Conservation (phyloP, 495 filamentous ascomycete species). For the Pseudevernia furfuracea region DNA sequence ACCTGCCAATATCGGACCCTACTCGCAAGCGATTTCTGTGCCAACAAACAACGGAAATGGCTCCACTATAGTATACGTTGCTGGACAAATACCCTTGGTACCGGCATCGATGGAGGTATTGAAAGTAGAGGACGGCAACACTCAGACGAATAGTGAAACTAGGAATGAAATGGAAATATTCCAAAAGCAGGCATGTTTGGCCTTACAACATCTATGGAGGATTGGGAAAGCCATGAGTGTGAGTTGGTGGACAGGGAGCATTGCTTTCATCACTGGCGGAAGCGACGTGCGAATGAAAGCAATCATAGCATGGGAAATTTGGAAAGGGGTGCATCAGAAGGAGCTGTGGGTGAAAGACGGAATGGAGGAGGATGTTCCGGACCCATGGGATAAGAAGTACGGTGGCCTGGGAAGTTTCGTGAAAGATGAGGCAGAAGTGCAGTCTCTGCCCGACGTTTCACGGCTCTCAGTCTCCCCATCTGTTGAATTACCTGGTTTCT, state of each 20-base stretch:
- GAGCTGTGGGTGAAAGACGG: slow-evolving; percentile 21
- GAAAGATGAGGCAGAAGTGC: slow-evolving; percentile 3
- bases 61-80: slow-evolving; percentile 49
- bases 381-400: slow-evolving; percentile 66
- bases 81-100: slow-evolving; percentile 86
- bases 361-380: slow-evolving; percentile 45
- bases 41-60: slow-evolving; percentile 31
- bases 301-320: slow-evolving; percentile 40
- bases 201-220: slow-evolving; percentile 84
- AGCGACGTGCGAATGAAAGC: slow-evolving; percentile 32
- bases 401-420: slow-evolving; percentile 30
- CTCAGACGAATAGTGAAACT: not conserved
- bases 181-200: slow-evolving; percentile 48
- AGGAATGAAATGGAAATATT: slow-evolving; percentile 31
- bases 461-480: slow-evolving; percentile 25
- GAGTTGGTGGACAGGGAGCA: slow-evolving; percentile 60
- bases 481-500: slow-evolving; percentile 49
- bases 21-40: slow-evolving; percentile 77
- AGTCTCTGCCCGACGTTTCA: slow-evolving; percentile 16
- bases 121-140: slow-evolving; percentile 3
- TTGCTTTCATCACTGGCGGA: slow-evolving; percentile 55
- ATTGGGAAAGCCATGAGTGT: slow-evolving; percentile 68
- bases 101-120: slow-evolving; percentile 67
- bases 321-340: slow-evolving; percentile 43
- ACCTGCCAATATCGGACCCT: slow-evolving; percentile 94